Evolutionary conservation across 495 filamentous ascomycete genomes (phyloP).

Genomic region (Gamarada debralockiae): DNA sequence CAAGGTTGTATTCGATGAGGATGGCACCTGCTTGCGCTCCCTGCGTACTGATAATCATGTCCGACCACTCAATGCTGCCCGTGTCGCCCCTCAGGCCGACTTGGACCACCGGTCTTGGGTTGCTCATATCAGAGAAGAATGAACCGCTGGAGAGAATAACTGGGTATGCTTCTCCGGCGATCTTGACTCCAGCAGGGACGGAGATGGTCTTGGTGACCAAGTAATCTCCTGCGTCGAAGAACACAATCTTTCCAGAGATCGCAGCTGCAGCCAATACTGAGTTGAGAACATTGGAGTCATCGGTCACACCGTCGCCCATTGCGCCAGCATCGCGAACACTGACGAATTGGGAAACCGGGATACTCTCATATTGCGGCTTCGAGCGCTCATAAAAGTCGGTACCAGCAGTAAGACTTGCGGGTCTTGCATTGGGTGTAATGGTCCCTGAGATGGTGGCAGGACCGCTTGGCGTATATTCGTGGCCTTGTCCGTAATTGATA

Average conservation of each 20-base stretch:
- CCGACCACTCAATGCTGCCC: constrained; percentile 52
- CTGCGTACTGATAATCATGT: constrained; percentile 45
- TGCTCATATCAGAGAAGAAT: constrained; percentile 41
- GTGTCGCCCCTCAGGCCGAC: constrained; percentile 53
- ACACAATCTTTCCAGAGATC: constrained; percentile 29
- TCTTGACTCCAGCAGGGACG: constrained; percentile 48
- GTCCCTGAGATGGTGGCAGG: background rate
- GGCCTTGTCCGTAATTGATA: constrained; percentile 47
- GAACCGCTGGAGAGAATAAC: constrained; percentile 42
- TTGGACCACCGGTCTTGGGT: constrained; percentile 48
- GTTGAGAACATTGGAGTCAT: constrained; percentile 46
- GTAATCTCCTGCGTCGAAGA: constrained; percentile 39
- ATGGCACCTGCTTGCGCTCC: constrained; percentile 43
- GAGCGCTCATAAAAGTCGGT: constrained; percentile 30
- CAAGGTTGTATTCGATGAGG: constrained; percentile 30
- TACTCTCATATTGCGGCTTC: constrained; percentile 54
- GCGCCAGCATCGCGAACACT: constrained; percentile 44
- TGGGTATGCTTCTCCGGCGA: constrained; percentile 43
- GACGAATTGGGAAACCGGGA: constrained; percentile 47
- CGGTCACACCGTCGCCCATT: constrained; percentile 42
- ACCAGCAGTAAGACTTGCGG: constrained; percentile 25
- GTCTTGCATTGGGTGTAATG: constrained; percentile 35
- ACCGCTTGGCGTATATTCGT: constrained; percentile 4
- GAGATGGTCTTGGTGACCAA: constrained; percentile 41
- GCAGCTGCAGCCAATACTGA: background rate